Conservation (phyloP, 768 basidiomycete species). For the Russula griseocarnosa region DNA sequence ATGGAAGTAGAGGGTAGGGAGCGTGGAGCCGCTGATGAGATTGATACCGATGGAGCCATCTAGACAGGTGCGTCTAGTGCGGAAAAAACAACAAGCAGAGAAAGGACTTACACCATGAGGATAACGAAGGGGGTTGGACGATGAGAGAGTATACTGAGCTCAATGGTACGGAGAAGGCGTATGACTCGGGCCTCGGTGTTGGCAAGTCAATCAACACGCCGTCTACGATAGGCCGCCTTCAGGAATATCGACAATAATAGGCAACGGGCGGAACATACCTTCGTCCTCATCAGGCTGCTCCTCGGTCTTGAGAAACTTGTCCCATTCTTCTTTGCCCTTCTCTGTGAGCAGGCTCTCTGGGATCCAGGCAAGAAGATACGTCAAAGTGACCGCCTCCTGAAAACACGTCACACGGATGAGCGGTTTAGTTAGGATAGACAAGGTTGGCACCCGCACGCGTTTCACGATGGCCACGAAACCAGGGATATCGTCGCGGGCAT, state of each 20-base stretch:
- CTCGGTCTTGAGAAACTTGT: slow-evolving; percentile 85
- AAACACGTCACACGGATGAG: slow-evolving; percentile 2
- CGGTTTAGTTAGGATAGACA: slow-evolving; percentile 23
- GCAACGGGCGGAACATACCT: slow-evolving; percentile 42
- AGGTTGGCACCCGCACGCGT: slow-evolving; percentile 49
- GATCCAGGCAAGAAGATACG: slow-evolving; percentile 87
- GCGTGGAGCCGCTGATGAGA: slow-evolving; percentile 76
- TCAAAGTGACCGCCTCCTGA: slow-evolving; percentile 71
- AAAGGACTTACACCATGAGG: slow-evolving; percentile 67
- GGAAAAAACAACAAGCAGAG: background rate
- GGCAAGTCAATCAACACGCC: slow-evolving; percentile 84
- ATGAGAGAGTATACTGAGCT: slow-evolving; percentile 87
- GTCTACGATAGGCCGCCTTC: slow-evolving; percentile 43
- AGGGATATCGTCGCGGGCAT: slow-evolving; percentile 87
- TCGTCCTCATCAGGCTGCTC: slow-evolving; percentile 72
- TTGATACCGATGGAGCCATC: slow-evolving; percentile 89
- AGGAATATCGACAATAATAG: slow-evolving; percentile 11
- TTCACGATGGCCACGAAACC: slow-evolving; percentile 93
- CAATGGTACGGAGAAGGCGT: slow-evolving; percentile 92
- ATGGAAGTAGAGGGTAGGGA: slow-evolving; percentile 92
- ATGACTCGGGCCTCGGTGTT: slow-evolving; percentile 78
- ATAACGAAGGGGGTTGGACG: slow-evolving; percentile 76
- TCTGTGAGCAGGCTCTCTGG: slow-evolving; percentile 82
- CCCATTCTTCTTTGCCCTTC: slow-evolving; percentile 79
- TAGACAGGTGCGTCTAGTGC: slow-evolving; percentile 33